Conservation (phyloP, 352 stramenopile genomes). For the Blastocystis sp. region DNA sequence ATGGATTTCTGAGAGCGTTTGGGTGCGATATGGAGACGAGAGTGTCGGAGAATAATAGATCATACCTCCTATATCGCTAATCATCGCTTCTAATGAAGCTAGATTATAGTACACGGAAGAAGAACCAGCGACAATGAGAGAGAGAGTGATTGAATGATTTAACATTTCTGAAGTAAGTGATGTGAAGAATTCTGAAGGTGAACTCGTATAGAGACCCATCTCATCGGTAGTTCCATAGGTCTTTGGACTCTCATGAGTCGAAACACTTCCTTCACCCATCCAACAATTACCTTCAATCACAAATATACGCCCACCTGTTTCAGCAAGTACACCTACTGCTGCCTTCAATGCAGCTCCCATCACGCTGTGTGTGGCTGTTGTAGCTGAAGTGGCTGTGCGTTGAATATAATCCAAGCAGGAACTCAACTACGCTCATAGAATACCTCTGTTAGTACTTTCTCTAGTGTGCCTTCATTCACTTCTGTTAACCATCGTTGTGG, state of each 20-base stretch:
- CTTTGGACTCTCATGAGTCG: not conserved
- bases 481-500: not conserved
- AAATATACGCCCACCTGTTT: not conserved
- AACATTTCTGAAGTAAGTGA: not conserved
- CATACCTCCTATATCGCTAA: not conserved
- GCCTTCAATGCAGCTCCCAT: slow-evolving; percentile 10
- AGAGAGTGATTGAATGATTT: not conserved
- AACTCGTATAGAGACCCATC: not conserved
- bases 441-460: not conserved
- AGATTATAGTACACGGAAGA: not conserved
- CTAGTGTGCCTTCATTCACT: not conserved
- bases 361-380: not conserved
- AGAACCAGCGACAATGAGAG: not conserved
- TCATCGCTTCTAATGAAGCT: not conserved
- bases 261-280: slow-evolving; percentile 14
- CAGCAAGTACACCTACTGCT: not conserved
- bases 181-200: not conserved
- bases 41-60: not conserved
- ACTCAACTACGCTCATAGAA: too few relatives aligned
- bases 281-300: not conserved
- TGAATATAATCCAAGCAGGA: not conserved
- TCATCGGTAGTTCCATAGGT: slow-evolving; percentile 35
- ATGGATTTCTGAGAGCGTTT: slow-evolving; percentile 7
- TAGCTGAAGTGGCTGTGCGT: not conserved
- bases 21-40: not conserved